Percentiles rank a stretch among this genome's conserved stretches.
phyloP scores from a whole-genome alignment of 495 filamentous ascomycete species.

The Penicillium subrubescens region DNA sequence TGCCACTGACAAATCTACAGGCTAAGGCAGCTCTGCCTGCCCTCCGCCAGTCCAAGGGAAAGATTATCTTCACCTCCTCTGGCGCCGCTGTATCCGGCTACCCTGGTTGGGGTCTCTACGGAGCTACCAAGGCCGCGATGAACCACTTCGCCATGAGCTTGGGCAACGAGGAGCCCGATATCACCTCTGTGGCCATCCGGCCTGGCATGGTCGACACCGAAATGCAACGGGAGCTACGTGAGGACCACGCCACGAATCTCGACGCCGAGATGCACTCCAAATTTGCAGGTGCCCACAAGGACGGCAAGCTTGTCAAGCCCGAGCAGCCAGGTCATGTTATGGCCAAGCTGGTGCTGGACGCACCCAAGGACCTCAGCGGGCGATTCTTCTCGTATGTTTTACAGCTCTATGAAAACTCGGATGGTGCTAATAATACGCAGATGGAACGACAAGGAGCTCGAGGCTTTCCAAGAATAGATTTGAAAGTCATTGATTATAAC shows the following conservation, averaged over 20 bases:
- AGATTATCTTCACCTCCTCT: constrained; percentile 73
- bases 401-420: constrained; percentile 4
- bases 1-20: constrained; percentile 43
- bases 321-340: constrained; percentile 88
- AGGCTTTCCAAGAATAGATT: constrained; percentile 57
- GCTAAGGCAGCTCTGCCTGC: constrained; percentile 71
- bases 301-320: constrained; percentile 72
- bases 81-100: constrained; percentile 72
- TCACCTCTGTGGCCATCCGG: constrained; percentile 69
- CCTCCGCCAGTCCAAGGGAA: constrained; percentile 68
- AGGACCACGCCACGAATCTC: constrained; percentile 67
- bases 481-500: constrained; percentile 15
- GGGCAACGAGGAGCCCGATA: constrained; percentile 75
- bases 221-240: constrained; percentile 85
- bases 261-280: constrained; percentile 63
- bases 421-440: constrained; percentile 52
- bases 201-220: constrained; percentile 91
- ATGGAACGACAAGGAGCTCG: constrained; percentile 70
- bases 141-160: constrained; percentile 78
- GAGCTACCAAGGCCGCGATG: constrained; percentile 83
- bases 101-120: constrained; percentile 77
- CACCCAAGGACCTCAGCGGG: constrained; percentile 68
- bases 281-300: constrained; percentile 67
- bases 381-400: constrained; percentile 68
- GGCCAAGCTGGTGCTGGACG: constrained; percentile 69